Evolutionary conservation across 768 basidiomycete genomes (phyloP).

Genomic region (Mycena haematopus): DNA sequence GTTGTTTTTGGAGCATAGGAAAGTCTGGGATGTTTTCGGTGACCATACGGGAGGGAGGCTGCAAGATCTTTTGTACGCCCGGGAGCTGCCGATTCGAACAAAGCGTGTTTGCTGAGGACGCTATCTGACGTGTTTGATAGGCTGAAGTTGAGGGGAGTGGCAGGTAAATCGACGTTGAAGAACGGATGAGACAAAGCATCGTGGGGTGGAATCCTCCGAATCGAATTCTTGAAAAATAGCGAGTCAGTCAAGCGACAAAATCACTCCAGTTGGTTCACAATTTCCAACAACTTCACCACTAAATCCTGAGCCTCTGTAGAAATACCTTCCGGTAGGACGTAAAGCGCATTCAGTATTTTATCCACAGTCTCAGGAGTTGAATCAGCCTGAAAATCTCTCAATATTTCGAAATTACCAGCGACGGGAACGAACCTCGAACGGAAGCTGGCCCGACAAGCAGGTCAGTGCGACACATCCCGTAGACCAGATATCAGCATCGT

Average conservation of each 20-base stretch:
- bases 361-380: constrained; percentile 30
- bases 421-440: constrained; percentile 40
- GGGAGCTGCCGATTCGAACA: constrained; percentile 17
- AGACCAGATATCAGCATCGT: constrained; percentile 54
- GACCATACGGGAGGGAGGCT: constrained; percentile 7
- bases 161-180: constrained; percentile 33
- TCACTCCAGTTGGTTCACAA: constrained; percentile 30
- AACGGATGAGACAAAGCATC: constrained; percentile 40
- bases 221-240: constrained; percentile 33
- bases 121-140: constrained; percentile 6
- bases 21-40: constrained; percentile 11
- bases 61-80: constrained; percentile 9
- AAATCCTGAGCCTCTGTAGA: constrained; percentile 38
- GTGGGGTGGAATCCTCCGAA: constrained; percentile 35
- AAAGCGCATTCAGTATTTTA: constrained; percentile 34
- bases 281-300: constrained; percentile 35
- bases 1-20: constrained; percentile 22
- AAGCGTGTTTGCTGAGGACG: constrained; percentile 25
- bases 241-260: constrained; percentile 13
- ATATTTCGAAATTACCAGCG: constrained; percentile 6
- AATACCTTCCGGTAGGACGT: constrained; percentile 33
- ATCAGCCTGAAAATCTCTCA: constrained; percentile 28
- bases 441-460: constrained; percentile 42
- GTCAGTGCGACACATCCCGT: constrained; percentile 48
- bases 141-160: constrained; percentile 15